Base-by-base conservation (phyloP, 495 filamentous ascomycete species). In the Aspergillus incahuasiensis region DNA sequence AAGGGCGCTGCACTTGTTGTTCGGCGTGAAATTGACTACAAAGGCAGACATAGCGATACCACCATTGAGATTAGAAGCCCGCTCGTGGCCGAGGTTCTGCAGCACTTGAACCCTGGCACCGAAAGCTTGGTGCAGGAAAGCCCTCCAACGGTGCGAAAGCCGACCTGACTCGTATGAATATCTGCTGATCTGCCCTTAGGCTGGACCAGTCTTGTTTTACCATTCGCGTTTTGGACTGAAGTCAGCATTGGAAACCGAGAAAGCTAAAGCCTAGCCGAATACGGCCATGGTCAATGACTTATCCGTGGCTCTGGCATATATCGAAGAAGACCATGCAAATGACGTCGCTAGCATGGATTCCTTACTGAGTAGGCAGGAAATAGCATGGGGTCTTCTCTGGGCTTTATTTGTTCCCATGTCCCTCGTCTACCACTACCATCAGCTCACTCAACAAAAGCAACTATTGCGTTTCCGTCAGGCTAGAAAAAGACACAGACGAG, bases 301-400 rank as follows among this genome's bases (percentile, higher is more conserved):
- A 18, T 32, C 28, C 12, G 24, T 34, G 15, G 50, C 39, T 0
- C 5, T 53, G 22, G 12, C 9, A 7, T 53, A 39, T 12, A 34
- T 53, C 20, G 22, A 53, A 32, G 39, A 53, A 20, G 50, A 53
- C 15, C 34, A 30, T 43, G 38, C 11, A 18, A 18, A 19, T 12
- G 16, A 34, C 8, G 43, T 53, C 24, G 19, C 19, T 15, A 53
- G 50, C 30, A 32, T 53, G 24, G 24, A 53, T 0, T 43, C 50
- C 2, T 22, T 53, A 13, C 38, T 32, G 1, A 20, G 20, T 9
- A 32, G 34, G 50, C 15, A 42, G 35, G 39, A 43, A 20, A 53
- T 53, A 12, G 20, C 50, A 32, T 53, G 50, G 50, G 50, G 43
- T 6, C 22, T 44, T 30, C 6, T 53, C 15, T 53, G 50, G 50